Evolutionary conservation across 352 stramenopile genomes (phyloP), one percentile per base, ranked within the genome.

Genomic region (Globisporangium middletonii): DNA sequence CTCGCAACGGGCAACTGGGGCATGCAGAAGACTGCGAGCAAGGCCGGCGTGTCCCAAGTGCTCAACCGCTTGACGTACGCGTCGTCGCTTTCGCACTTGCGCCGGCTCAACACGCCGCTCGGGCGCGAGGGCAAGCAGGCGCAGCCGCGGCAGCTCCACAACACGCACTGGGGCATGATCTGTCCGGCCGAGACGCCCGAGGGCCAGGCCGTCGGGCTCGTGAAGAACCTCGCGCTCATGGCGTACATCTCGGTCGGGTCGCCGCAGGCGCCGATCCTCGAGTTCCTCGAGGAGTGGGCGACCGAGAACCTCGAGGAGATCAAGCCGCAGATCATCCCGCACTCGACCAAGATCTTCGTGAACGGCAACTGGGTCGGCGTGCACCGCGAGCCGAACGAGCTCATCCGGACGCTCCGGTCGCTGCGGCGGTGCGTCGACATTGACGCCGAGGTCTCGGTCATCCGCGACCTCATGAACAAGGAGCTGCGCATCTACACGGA

Each of bases 91-190:
- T 99, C 95, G 35, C 97, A 99, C 71, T 89, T 99, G 68, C 88
- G 97, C 82, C 95, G 98, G 55, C 86, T 98, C 61, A 99, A 99
- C 79, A 99, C 97, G 37, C 97, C 97, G 11, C 80, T 99, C n/a
- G 97, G 96, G 4, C 87, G 96, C 62, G 98, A 98, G 71, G 97
- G 97, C 65, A 99, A 99, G 70, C 95, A 99, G 53, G 96, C 97
- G 16, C 98, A 99, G 73, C 98, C 98, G 54, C 95, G 98, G 68
- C 96, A 99, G 77, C 77, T 99, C 30, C 98, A 99, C 81, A 99
- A 99, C 73, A 99, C 97, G 55, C 98, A 99, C 75, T 99, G 97
- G 97, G 98, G 98, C 45, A 99, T 99, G 95, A 98, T 99, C 42
- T 99, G 98, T 84, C 86, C 84, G 0, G 94, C 92, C 37, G 94